phyloP scores from a whole-genome alignment of 805 yeast species.

The Starmerella bacillaris region DNA sequence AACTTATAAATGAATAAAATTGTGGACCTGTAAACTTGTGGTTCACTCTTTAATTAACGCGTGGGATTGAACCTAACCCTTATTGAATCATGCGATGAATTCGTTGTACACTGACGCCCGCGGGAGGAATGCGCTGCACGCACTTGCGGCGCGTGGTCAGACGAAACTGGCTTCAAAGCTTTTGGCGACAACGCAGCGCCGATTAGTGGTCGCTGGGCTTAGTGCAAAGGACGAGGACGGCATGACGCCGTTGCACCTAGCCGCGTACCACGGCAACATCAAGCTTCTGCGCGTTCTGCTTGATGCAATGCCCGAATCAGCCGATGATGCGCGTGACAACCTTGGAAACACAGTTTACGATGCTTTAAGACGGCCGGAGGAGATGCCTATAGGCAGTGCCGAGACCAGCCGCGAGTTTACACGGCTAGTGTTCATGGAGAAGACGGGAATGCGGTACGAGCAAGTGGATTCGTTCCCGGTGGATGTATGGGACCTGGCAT shows the following conservation, averaged over 20 bases:
- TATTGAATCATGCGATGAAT: constrained; percentile 1
- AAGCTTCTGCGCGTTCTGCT: constrained; percentile 9
- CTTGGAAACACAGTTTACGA: constrained; percentile 11
- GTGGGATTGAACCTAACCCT: no score
- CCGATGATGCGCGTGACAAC: constrained; percentile 7
- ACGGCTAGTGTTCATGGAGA: constrained; percentile 5
- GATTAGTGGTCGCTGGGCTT: constrained; percentile 8
- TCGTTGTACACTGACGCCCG: constrained; percentile 5
- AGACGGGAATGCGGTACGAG: constrained; percentile 1
- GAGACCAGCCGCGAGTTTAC: constrained; percentile 1
- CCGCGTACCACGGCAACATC: constrained; percentile 15
- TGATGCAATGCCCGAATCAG: constrained; percentile 14
- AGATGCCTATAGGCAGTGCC: constrained; percentile 6
- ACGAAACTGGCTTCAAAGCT: constrained; percentile 6
- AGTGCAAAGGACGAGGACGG: constrained; percentile 14
- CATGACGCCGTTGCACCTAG: constrained; percentile 16
- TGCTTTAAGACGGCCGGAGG: constrained; percentile 9
- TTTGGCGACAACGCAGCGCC: constrained; percentile 8
- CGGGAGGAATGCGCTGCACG: constrained; percentile 16
- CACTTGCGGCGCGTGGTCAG: constrained; percentile 15
- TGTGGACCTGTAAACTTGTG: no score
- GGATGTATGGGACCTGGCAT: constrained; percentile 12
- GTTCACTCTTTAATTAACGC: constrained; percentile 9
- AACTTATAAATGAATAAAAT: no score
- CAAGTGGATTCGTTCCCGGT: constrained; percentile 6